Percentiles rank a stretch among this genome's conserved stretches.
These are phyloP conservation scores for Neopestalotiopsis sp. DNA, from an alignment of 2,329 filamentous ascomycete species.

Conservation along the genomic window DNA sequence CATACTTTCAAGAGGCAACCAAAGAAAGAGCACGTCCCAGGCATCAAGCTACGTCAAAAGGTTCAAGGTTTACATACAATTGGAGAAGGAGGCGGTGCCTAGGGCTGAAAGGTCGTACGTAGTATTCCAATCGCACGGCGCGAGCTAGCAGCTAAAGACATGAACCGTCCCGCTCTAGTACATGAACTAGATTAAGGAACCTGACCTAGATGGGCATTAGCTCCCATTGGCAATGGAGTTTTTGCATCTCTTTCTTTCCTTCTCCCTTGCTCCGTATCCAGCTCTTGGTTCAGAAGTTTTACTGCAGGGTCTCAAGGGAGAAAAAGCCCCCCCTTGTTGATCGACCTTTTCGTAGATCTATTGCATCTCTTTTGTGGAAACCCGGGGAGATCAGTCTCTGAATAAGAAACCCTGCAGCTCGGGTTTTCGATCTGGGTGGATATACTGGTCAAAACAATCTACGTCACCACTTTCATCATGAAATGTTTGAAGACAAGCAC, in stretches of 20 bases:
- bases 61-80: neutral
- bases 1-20: neutral
- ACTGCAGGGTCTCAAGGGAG: neutral
- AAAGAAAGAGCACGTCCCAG: neutral
- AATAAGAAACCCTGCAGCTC: no score
- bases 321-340: neutral
- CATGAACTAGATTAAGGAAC: neutral
- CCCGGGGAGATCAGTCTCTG: neutral
- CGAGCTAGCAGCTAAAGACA: neutral
- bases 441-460: no score
- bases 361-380: neutral
- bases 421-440: no score
- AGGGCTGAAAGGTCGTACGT: neutral
- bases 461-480: no score
- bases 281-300: neutral
- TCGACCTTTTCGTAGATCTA: neutral
- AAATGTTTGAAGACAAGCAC: no score
- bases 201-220: neutral
- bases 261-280: neutral
- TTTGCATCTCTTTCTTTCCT: neutral
- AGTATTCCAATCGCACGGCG: neutral
- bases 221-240: neutral
- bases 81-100: neutral
- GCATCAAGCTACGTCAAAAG: neutral
- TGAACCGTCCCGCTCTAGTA: neutral